Conservation (phyloP, 2,329 filamentous ascomycete genomes). For the Apiospora saccharicola region DNA sequence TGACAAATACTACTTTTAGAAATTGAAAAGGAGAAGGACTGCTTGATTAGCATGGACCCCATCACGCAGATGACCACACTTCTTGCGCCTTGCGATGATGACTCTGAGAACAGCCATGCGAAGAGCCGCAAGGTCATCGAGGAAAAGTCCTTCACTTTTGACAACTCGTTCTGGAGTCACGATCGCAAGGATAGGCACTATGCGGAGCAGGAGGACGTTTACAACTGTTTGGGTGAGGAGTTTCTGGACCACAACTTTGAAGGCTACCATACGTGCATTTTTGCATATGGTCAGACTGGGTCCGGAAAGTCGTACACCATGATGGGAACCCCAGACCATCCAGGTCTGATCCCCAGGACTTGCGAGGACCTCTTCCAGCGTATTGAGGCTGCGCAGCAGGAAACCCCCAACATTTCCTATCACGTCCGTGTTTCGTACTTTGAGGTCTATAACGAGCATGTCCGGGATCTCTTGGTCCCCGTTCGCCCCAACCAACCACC, state of each 20-base stretch:
- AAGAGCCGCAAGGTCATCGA: slow-evolving; percentile 79
- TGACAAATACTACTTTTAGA: slow-evolving; percentile 61
- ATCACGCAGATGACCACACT: slow-evolving; percentile 85
- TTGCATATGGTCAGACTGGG: slow-evolving; percentile 97
- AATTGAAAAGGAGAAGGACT: slow-evolving; percentile 79
- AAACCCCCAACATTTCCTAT: slow-evolving; percentile 92
- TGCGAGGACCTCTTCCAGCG: slow-evolving; percentile 96
- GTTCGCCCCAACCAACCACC: slow-evolving; percentile 74
- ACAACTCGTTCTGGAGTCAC: slow-evolving; percentile 99
- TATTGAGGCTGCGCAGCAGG: slow-evolving; percentile 78
- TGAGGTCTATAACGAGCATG: slow-evolving; percentile 99
- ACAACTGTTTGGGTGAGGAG: slow-evolving; percentile 92
- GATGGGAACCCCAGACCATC: slow-evolving; percentile 89
- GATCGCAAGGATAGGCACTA: slow-evolving; percentile 82
- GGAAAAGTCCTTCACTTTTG: slow-evolving; percentile 93
- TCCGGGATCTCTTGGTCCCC: slow-evolving; percentile 88
- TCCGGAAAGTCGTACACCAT: slow-evolving; percentile 98
- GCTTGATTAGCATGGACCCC: slow-evolving; percentile 92
- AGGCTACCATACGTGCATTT: slow-evolving; percentile 98
- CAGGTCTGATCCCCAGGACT: slow-evolving; percentile 91
- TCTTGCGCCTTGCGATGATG: slow-evolving; percentile 68
- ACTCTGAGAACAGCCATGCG: slow-evolving; percentile 61
- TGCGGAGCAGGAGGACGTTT: slow-evolving; percentile 90
- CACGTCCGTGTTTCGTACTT: slow-evolving; percentile 98
- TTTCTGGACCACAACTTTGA: slow-evolving; percentile 99